Evolutionary conservation across 495 filamentous ascomycete species (phyloP).

Genomic region (Neurospora africana): DNA sequence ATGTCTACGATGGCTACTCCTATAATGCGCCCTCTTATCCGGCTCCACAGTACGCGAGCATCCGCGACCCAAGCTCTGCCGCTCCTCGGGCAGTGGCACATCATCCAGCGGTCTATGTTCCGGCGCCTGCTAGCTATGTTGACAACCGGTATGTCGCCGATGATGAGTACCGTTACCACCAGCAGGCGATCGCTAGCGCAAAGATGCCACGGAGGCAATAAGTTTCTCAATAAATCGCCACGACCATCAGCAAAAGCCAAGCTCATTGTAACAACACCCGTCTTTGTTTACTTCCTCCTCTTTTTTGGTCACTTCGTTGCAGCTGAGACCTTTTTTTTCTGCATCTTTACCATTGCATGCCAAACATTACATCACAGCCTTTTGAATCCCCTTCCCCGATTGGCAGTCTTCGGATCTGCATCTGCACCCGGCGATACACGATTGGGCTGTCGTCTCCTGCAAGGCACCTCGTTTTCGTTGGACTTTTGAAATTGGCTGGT

Average conservation of each 20-base stretch:
- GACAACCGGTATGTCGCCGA: conserved; percentile 5
- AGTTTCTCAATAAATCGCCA: background rate
- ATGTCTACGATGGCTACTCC: conserved; percentile 7
- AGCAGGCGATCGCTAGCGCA: background rate
- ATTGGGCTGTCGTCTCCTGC: background rate
- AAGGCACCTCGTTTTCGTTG: background rate
- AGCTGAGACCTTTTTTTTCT: conserved; percentile 2
- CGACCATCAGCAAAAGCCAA: background rate
- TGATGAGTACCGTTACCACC: conserved; percentile 15
- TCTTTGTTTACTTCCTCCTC: background rate
- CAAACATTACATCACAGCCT: background rate
- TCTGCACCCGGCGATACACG: background rate
- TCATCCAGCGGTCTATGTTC: conserved; percentile 19
- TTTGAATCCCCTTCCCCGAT: background rate
- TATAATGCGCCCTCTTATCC: conserved; percentile 9
- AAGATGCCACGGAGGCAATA: background rate
- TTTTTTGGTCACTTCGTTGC: background rate
- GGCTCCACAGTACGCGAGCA: conserved; percentile 10
- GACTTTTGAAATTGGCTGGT: background rate
- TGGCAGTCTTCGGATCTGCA: background rate
- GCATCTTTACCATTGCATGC: background rate
- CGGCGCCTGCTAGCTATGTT: conserved; percentile 1
- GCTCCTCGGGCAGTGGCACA: conserved; percentile 6
- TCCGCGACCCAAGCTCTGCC: conserved; percentile 9
- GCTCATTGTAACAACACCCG: background rate